A percentile compares a stretch with the other conserved stretches of the same genome.
These are phyloP conservation scores for Amniculicola lignicola DNA, from an alignment of 495 filamentous ascomycete genomes.

Conservation along the genomic window DNA sequence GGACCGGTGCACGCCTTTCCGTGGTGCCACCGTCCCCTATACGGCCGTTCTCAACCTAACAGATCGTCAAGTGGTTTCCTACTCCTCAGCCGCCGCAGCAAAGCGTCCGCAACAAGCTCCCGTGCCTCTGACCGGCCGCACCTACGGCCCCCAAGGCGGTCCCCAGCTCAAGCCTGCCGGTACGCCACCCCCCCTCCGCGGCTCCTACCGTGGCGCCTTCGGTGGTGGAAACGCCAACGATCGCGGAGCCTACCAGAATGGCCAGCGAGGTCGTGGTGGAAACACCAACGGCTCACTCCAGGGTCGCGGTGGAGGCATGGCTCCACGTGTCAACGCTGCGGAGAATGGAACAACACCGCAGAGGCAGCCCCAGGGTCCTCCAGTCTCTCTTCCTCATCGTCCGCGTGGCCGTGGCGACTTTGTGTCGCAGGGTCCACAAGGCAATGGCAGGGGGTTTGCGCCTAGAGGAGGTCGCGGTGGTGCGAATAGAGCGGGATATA, in stretches of 20 bases:
- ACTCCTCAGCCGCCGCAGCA: conserved; percentile 63
- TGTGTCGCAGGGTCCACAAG: conserved; percentile 36
- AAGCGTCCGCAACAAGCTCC: conserved; percentile 49
- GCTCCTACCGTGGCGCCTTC: conserved; percentile 70
- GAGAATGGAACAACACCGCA: conserved; percentile 29
- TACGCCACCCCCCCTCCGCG: conserved; percentile 64
- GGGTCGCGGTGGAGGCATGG: conserved; percentile 31
- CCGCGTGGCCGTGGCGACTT: conserved; percentile 35
- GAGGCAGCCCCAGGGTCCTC: conserved; percentile 32
- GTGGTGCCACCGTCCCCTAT: conserved; percentile 84
- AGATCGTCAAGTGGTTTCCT: conserved; percentile 73
- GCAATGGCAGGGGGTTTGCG: conserved; percentile 10
- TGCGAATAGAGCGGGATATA: conserved; percentile 51
- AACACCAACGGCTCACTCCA: too few species aligned
- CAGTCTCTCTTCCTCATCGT: conserved; percentile 22
- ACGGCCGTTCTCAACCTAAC: conserved; percentile 84
- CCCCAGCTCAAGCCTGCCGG: conserved; percentile 65
- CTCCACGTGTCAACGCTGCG: conserved; percentile 9
- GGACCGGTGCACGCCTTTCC: conserved; percentile 89
- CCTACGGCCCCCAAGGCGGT: conserved; percentile 52
- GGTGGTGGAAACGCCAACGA: conserved; percentile 41
- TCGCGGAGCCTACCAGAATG: too few species aligned
- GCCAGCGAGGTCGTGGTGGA: conserved; percentile 30
- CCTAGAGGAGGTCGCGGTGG: conserved; percentile 35
- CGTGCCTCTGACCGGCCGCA: conserved; percentile 54